Evolutionary conservation across 805 yeast species (phyloP).

Genomic region (Scheffersomyces coipomensis): DNA sequence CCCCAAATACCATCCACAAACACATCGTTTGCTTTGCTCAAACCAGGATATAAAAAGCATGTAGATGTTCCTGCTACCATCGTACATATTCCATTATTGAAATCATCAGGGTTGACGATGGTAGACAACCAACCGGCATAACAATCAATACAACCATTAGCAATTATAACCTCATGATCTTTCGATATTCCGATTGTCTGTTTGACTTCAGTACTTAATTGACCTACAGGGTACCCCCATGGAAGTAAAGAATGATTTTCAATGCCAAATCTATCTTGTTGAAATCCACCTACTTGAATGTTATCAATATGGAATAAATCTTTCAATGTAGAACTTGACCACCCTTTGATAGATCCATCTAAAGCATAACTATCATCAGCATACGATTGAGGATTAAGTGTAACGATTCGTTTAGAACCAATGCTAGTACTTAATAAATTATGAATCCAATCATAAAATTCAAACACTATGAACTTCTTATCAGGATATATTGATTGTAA

Average conservation of each 20-base stretch:
- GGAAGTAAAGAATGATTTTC: constrained; percentile 5
- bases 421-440: constrained; percentile 25
- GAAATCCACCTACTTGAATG: constrained; percentile 28
- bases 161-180: constrained; percentile 19
- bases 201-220: neutral
- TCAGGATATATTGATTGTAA: constrained; percentile 21
- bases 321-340: constrained; percentile 31
- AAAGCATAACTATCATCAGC: constrained; percentile 27
- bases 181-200: neutral
- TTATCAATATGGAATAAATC: constrained; percentile 17
- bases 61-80: constrained; percentile 67
- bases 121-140: constrained; percentile 54
- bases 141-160: constrained; percentile 59
- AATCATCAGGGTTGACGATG: constrained; percentile 15
- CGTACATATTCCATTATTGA: constrained; percentile 21
- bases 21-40: constrained; percentile 10
- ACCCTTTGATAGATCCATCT: constrained; percentile 61
- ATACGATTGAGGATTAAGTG: constrained; percentile 5
- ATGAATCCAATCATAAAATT: constrained; percentile 49
- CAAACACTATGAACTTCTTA: constrained; percentile 38
- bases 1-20: constrained; percentile 57
- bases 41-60: constrained; percentile 42
- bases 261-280: constrained; percentile 5
- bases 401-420: constrained; percentile 3
- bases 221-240: constrained; percentile 20